Conservation (phyloP, 176 grass and related monocot species). For the Oryza brachyantha region DNA sequence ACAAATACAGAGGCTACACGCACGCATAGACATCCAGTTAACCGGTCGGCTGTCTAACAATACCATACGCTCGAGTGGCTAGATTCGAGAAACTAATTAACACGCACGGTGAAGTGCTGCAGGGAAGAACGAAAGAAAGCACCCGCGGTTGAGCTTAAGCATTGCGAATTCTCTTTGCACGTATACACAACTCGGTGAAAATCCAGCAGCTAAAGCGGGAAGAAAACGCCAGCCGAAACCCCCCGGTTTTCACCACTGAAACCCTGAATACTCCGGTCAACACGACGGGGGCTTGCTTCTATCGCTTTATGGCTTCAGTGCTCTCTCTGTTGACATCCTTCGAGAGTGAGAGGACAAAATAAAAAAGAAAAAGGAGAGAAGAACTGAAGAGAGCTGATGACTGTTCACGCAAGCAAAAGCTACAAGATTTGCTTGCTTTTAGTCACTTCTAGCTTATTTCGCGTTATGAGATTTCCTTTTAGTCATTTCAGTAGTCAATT, state of each 20-base stretch:
- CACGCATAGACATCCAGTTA: too few species aligned
- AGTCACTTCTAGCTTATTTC: too few species aligned
- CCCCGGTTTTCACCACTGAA: background rate
- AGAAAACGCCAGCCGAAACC: background rate
- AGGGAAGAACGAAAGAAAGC: background rate
- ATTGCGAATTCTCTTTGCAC: background rate
- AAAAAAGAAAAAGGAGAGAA: background rate
- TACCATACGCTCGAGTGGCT: background rate
- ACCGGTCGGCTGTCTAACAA: background rate
- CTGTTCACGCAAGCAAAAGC: background rate
- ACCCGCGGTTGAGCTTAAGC: background rate
- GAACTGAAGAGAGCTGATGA: background rate
- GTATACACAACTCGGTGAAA: background rate
- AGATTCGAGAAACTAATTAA: background rate
- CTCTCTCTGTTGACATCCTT: background rate
- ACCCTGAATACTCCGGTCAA: background rate
- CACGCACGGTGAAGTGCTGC: background rate
- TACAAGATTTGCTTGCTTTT: background rate
- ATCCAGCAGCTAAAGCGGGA: background rate
- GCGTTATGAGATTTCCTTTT: too few species aligned
- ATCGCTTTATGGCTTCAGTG: background rate
- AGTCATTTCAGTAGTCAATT: too few species aligned
- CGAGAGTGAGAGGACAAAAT: background rate
- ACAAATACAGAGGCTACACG: too few species aligned
- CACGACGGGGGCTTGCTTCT: background rate